Evolutionary conservation across 768 basidiomycete species (phyloP).

Genomic region (Suillus cothurnatus): DNA sequence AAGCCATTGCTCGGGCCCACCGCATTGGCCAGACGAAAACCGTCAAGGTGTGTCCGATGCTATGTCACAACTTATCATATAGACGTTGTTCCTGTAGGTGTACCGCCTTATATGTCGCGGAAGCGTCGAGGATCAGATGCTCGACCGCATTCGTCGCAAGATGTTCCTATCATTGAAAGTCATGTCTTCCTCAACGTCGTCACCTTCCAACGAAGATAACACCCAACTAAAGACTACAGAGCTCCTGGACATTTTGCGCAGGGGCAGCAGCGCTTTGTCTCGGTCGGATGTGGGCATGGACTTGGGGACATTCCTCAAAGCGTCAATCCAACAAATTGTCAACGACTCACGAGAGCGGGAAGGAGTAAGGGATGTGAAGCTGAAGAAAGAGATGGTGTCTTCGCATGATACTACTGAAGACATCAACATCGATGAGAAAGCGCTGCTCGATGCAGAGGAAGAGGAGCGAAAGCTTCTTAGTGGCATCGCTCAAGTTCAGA

Average conservation of each 20-base stretch:
- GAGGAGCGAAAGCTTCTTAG: conserved; percentile 53
- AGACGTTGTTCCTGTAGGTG: neutral
- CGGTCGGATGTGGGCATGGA: conserved; percentile 40
- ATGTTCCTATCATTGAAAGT: conserved; percentile 67
- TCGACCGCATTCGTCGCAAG: conserved; percentile 71
- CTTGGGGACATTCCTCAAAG: conserved; percentile 45
- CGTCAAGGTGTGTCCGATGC: conserved; percentile 49
- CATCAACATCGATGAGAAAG: conserved; percentile 19
- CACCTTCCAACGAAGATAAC: conserved; percentile 25
- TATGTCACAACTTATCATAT: neutral
- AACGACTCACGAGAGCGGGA: conserved; percentile 47
- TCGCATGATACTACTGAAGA: conserved; percentile 19
- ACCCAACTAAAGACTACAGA: conserved; percentile 43
- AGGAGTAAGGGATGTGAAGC: conserved; percentile 43
- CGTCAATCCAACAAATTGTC: conserved; percentile 47
- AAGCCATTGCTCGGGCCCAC: conserved; percentile 85
- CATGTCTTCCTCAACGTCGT: conserved; percentile 45
- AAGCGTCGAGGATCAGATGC: conserved; percentile 77
- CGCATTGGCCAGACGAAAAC: conserved; percentile 76
- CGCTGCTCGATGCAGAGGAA: conserved; percentile 49
- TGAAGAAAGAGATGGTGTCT: conserved; percentile 41
- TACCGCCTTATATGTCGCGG: conserved; percentile 70
- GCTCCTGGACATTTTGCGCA: conserved; percentile 57
- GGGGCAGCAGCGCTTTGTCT: conserved; percentile 57
- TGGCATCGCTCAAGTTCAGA: conserved; percentile 61